Evolutionary conservation across 495 filamentous ascomycete species (phyloP), one percentile per base, ranked within the genome.

Genomic region (Neurospora intermedia): DNA sequence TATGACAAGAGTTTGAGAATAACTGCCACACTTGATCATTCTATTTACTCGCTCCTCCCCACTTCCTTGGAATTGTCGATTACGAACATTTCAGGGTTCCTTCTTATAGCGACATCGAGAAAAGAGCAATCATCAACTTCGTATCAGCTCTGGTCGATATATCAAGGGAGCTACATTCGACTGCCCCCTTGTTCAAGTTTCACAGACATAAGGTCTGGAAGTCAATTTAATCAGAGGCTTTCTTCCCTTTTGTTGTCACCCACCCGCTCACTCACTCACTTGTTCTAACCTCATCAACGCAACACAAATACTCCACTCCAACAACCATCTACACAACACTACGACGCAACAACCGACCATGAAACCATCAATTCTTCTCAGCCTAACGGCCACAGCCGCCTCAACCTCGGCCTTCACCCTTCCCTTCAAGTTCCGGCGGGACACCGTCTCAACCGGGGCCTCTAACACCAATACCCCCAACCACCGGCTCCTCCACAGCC

Each of bases 281-380:
- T 7, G 1, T 5, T 27, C 27, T 23, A 31, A 59, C 23, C 9
- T 27, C 20, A 54, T 27, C 46, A 23, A 31, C 27, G 2, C 27
- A 31, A 31, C 27, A 31, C 27, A 13, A 31, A 40, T 69, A 20
- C 66, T 38, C 27, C 39, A 23, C 16, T 54, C 62, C 35, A 9
- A 46, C 27, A 54, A 70, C 43, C 18, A 18, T 31, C 70, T 45
- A 43, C 48, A 2, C 41, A 10, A 43, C 41, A 72, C 39, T 0
- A 69, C 27, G 13, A 38, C 35, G 4, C 35, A 40, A 72, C 20
- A 20, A 41, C 69, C 72, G 71, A 40, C 11, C 11, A 74, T 73
- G 66, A 75, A 73, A 43, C n/a, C 72, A 35, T 69, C 76, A 43
- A 73, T 69, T 16, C 62, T 75, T 38, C 43, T 77, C 45, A 59